Percentiles rank a stretch among this genome's conserved stretches.
phyloP scores from a whole-genome alignment of 805 yeast genomes.

The Saccharomycopsis oosterbeekiorum region DNA sequence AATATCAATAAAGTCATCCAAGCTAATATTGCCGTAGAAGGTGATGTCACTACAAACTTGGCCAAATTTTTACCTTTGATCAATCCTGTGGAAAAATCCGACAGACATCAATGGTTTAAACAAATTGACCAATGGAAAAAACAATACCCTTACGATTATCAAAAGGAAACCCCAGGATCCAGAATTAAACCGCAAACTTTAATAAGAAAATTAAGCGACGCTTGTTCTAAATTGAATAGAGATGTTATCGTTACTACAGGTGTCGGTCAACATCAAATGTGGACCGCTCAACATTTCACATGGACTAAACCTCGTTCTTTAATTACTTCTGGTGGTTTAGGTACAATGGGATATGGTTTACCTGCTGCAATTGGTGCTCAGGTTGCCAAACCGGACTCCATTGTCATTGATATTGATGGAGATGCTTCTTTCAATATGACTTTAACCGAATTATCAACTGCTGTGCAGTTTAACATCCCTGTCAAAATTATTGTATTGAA shows the following conservation, averaged over 20 bases:
- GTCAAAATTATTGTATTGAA: slow-evolving; percentile 82
- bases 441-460: slow-evolving; percentile 82
- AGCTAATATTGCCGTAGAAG: slow-evolving; percentile 94
- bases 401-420: slow-evolving; percentile 95
- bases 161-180: slow-evolving; percentile 69
- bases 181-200: slow-evolving; percentile 90
- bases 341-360: slow-evolving; percentile 97
- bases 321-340: slow-evolving; percentile 97
- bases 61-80: slow-evolving; percentile 63
- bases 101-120: slow-evolving; percentile 73
- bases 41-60: slow-evolving; percentile 81
- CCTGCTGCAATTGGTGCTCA: slow-evolving; percentile 99
- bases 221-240: slow-evolving; percentile 50
- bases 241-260: slow-evolving; percentile 92
- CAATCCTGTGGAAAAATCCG: slow-evolving; percentile 37
- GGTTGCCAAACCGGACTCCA: slow-evolving; percentile 87
- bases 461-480: slow-evolving; percentile 88
- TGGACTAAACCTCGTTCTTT: slow-evolving; percentile 90
- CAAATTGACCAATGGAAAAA: slow-evolving; percentile 73
- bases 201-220: slow-evolving; percentile 63
- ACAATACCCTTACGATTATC: slow-evolving; percentile 78
- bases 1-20: slow-evolving; percentile 96
- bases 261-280: slow-evolving; percentile 99
- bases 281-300: slow-evolving; percentile 98
- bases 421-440: slow-evolving; percentile 99